Conservation (phyloP, 441 rosid species). For the Aleurites moluccanus region DNA sequence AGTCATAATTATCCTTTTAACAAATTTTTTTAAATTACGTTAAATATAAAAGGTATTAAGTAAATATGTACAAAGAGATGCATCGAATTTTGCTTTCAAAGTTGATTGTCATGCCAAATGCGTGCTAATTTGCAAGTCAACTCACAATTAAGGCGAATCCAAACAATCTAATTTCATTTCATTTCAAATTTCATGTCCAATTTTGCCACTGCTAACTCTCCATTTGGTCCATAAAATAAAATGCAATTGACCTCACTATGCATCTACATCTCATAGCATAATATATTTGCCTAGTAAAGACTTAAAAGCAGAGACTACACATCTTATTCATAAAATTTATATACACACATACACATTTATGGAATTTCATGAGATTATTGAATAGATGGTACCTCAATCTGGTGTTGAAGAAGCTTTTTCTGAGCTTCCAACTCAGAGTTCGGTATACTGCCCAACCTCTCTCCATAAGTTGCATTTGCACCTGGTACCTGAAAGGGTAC, state of each 20-base stretch:
- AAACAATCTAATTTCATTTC: neutral
- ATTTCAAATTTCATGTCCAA: neutral
- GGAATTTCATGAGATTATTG: conserved; percentile 9
- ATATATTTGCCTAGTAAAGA: neutral
- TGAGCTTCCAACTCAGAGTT: conserved; percentile 52
- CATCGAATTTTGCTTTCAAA: neutral
- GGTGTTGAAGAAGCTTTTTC: conserved; percentile 49
- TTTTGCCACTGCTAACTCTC: neutral
- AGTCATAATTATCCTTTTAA: no score
- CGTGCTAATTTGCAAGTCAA: neutral
- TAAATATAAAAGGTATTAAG: no score
- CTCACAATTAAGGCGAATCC: neutral
- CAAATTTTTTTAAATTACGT: no score
- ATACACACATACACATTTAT: neutral
- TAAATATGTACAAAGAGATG: no score
- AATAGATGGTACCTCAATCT: conserved; percentile 54
- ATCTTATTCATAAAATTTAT: no score
- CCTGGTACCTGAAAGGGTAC: conserved; percentile 44
- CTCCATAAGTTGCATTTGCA: conserved; percentile 32
- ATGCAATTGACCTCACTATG: neutral
- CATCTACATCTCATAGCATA: neutral
- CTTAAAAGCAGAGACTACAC: no score
- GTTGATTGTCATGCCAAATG: neutral
- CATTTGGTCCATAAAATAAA: neutral
- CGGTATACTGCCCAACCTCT: conserved; percentile 26